These are phyloP conservation scores for Thymus quinquecostatus DNA, from an alignment of 257 asterid species.

Conservation along the genomic window DNA sequence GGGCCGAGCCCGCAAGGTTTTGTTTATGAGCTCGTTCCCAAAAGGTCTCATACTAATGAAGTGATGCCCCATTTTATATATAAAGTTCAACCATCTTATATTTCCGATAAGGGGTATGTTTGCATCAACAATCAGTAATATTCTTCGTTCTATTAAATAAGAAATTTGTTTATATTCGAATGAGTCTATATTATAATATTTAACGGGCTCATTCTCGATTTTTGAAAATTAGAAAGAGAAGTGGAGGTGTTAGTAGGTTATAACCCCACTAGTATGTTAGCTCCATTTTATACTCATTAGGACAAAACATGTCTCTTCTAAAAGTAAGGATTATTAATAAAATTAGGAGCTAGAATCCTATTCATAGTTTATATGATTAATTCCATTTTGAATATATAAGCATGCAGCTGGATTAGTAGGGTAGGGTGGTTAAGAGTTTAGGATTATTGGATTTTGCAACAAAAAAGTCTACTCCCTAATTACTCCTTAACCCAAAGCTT, in stretches of 20 bases:
- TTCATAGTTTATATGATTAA: constrained; percentile 12
- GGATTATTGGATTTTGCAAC: constrained; percentile 21
- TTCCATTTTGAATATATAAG: constrained; percentile 7
- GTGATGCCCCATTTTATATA: too few relatives aligned
- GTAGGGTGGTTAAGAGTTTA: constrained; percentile 25
- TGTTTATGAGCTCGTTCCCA: too few relatives aligned
- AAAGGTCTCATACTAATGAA: too few relatives aligned
- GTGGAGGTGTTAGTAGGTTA: background rate
- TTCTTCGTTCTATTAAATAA: too few relatives aligned
- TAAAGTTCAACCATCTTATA: too few relatives aligned
- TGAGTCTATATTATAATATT: too few relatives aligned
- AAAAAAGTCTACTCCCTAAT: constrained; percentile 21
- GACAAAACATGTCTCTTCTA: constrained; percentile 5
- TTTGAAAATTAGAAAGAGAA: too few relatives aligned
- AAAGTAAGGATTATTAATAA: background rate
- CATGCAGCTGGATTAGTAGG: constrained; percentile 32
- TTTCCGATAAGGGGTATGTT: too few relatives aligned
- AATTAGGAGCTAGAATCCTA: constrained; percentile 18
- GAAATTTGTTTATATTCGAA: too few relatives aligned
- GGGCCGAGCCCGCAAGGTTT: too few relatives aligned
- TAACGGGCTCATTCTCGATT: too few relatives aligned
- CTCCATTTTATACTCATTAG: constrained; percentile 3
- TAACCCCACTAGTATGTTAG: background rate
- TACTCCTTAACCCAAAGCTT: background rate
- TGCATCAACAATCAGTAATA: too few relatives aligned